Conservation (phyloP, 225 moss, liverwort and hornwort species). For the Physcomitrium patens region DNA sequence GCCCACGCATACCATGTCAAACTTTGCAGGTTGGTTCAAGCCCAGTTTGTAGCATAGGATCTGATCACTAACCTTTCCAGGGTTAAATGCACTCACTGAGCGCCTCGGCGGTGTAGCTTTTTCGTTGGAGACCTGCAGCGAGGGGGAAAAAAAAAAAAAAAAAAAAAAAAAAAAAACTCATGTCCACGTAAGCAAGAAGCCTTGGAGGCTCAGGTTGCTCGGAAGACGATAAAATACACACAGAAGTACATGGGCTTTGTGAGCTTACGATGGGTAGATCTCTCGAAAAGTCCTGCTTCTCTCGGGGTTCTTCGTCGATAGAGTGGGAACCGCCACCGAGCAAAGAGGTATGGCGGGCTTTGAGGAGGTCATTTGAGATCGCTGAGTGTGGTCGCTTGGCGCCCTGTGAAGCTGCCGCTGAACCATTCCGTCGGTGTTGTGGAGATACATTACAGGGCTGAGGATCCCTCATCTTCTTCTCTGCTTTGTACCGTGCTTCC, state of each 20-base stretch:
- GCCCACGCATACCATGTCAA: no score
- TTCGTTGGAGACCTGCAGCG: slow-evolving; percentile 17
- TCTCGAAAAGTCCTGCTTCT: slow-evolving; percentile 39
- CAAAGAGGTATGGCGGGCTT: slow-evolving; percentile 72
- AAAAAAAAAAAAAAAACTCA: not conserved
- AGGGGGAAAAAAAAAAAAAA: no score
- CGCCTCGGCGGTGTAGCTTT: slow-evolving; percentile 42
- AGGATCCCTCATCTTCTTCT: slow-evolving; percentile 20
- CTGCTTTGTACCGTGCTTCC: slow-evolving; percentile 42
- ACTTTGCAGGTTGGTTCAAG: not conserved
- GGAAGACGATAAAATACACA: no score
- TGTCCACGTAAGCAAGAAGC: not conserved
- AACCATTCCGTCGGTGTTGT: slow-evolving; percentile 55
- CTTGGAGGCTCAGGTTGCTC: no score
- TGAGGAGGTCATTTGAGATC: slow-evolving; percentile 43
- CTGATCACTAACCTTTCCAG: slow-evolving; percentile 39
- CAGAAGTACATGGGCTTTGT: no score
- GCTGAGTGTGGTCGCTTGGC: slow-evolving; percentile 60
- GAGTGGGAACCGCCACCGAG: slow-evolving; percentile 70
- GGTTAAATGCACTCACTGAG: slow-evolving; percentile 33
- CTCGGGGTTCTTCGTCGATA: slow-evolving; percentile 74
- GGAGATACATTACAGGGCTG: slow-evolving; percentile 17
- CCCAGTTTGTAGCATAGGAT: not conserved
- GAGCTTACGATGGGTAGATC: slow-evolving; percentile 36
- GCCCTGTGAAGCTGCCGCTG: slow-evolving; percentile 41